phyloP scores from a whole-genome alignment of 345 rosid species.

The Toxicodendron radicans region DNA sequence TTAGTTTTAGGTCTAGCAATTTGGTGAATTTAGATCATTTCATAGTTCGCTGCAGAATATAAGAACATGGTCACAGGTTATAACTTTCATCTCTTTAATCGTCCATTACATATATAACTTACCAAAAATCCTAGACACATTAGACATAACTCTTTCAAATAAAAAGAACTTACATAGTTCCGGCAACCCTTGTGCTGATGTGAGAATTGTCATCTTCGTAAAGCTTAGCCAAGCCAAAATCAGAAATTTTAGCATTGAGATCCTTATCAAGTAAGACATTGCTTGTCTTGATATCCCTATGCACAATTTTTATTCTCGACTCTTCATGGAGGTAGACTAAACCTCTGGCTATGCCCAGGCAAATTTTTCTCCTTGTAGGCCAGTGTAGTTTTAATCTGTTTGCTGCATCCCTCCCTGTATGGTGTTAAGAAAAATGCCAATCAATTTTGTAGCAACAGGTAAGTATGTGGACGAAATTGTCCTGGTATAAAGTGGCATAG shows the following conservation, averaged over 20 bases:
- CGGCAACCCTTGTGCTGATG: slow-evolving; percentile 85
- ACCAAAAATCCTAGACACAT: background rate
- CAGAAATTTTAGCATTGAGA: slow-evolving; percentile 83
- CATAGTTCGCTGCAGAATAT: background rate
- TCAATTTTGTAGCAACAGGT: background rate
- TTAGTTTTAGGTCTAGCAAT: slow-evolving; percentile 3
- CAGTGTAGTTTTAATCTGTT: slow-evolving; percentile 60
- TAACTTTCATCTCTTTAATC: no score
- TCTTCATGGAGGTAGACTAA: slow-evolving; percentile 83
- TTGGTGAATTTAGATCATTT: background rate
- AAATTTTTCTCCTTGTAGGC: slow-evolving; percentile 70
- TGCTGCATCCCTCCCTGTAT: slow-evolving; percentile 50
- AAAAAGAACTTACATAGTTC: slow-evolving; percentile 66
- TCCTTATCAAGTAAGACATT: slow-evolving; percentile 85
- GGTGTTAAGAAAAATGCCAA: background rate
- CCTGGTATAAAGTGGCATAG: background rate
- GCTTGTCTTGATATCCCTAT: slow-evolving; percentile 91
- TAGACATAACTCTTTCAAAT: background rate
- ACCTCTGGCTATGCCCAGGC: slow-evolving; percentile 75
- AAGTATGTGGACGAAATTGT: background rate
- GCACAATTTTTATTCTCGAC: slow-evolving; percentile 80
- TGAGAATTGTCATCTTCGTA: slow-evolving; percentile 80
- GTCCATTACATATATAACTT: no score
- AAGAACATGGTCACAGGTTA: background rate
- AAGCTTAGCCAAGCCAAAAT: slow-evolving; percentile 89